phyloP scores from a whole-genome alignment of 768 basidiomycete species.

The Rhodosporidiobolus sp. region DNA sequence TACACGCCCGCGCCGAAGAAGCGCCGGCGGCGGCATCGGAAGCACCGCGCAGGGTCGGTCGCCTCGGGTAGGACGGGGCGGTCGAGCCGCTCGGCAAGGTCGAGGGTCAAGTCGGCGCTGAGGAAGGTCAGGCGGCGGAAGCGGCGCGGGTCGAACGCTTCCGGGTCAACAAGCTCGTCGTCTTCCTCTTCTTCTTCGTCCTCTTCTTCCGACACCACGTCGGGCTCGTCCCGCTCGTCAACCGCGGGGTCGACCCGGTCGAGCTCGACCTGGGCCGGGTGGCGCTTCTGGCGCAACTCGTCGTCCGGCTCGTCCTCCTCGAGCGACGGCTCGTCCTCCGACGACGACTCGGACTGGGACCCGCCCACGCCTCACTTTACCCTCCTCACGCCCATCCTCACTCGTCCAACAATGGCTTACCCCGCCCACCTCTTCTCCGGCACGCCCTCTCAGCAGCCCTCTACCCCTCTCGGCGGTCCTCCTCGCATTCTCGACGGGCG shows the following conservation, averaged over 20 bases:
- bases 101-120: slow-evolving; percentile 26
- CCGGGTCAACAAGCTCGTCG: not conserved
- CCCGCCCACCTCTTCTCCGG: slow-evolving; percentile 31
- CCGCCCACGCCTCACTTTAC: slow-evolving; percentile 51
- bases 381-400: slow-evolving; percentile 40
- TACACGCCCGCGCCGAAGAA: slow-evolving; percentile 34
- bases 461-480: not conserved
- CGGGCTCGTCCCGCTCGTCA: slow-evolving; percentile 46
- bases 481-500: not conserved
- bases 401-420: slow-evolving; percentile 28
- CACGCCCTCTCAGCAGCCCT: not conserved
- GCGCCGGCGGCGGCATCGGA: slow-evolving; percentile 17
- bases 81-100: slow-evolving; percentile 21
- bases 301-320: slow-evolving; percentile 51
- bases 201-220: slow-evolving; percentile 42
- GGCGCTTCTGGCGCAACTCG: slow-evolving; percentile 46
- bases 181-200: slow-evolving; percentile 53
- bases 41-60: slow-evolving; percentile 12
- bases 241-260: slow-evolving; percentile 30
- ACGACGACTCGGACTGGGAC: slow-evolving; percentile 53
- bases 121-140: slow-evolving; percentile 20
- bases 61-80: slow-evolving; percentile 20
- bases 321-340: slow-evolving; percentile 48
- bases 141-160: slow-evolving; percentile 10
- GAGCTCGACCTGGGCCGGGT: slow-evolving; percentile 45